Percentiles rank a stretch among this genome's conserved stretches.
phyloP scores from a whole-genome alignment of 2,329 filamentous ascomycete species.

The Pestalotiopsis sp. region DNA sequence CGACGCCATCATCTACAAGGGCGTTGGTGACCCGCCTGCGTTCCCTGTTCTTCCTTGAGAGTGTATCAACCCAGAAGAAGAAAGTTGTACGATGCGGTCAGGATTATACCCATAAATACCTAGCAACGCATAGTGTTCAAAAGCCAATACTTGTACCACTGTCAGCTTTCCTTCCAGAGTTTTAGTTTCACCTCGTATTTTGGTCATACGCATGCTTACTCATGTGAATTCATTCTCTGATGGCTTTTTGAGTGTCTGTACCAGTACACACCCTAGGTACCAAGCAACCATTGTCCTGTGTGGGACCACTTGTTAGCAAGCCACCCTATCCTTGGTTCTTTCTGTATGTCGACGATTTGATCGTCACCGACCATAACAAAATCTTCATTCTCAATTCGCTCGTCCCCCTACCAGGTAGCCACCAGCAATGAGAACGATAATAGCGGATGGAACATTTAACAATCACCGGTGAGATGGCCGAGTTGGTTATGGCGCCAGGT shows the following conservation, averaged over 20 bases:
- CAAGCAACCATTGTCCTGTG: not conserved
- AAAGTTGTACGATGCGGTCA: not conserved
- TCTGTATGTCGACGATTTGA: not conserved
- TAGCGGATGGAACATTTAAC: not conserved
- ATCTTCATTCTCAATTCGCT: not conserved
- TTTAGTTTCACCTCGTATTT: not conserved
- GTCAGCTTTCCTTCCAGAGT: not conserved
- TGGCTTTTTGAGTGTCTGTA: not conserved
- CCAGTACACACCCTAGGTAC: no score
- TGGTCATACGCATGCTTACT: not conserved
- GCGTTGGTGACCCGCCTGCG: not conserved
- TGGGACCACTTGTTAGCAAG: not conserved
- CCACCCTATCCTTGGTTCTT: not conserved
- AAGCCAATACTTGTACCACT: not conserved
- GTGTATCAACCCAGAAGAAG: not conserved
- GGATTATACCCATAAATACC: not conserved
- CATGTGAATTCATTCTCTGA: not conserved
- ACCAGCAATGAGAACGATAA: no score
- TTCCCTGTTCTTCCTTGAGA: not conserved
- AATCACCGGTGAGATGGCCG: not conserved
- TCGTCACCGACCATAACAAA: not conserved
- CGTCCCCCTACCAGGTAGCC: no score
- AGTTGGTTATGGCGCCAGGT: not conserved
- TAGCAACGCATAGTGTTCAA: not conserved
- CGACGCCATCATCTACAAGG: not conserved